Percentiles rank a stretch among this genome's conserved stretches.
Conservation (phyloP, 2,329 filamentous ascomycete species). For the Lithohypha guttulata region DNA sequence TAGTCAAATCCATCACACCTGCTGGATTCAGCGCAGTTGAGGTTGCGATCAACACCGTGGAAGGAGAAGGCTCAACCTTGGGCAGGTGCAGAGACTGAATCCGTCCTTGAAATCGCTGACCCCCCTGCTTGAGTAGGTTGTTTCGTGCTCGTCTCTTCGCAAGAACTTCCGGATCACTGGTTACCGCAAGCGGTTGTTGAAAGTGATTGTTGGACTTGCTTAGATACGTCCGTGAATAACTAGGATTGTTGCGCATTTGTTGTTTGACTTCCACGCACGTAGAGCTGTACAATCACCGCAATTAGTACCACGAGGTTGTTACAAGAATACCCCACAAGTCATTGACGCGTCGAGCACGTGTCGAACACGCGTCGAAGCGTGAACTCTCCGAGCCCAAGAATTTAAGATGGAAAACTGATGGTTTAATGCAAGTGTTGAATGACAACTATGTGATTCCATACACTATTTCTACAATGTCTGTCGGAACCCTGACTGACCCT, state of each 20-base stretch:
- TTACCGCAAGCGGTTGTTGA: not conserved
- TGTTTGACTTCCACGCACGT: too few relatives aligned
- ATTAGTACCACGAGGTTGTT: too few relatives aligned
- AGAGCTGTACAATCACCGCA: too few relatives aligned
- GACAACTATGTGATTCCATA: not conserved
- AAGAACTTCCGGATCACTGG: constrained; percentile 2
- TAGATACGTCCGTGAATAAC: constrained; percentile 6
- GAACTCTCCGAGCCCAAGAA: too few relatives aligned
- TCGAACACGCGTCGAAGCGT: too few relatives aligned
- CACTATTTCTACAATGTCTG: constrained; percentile 23
- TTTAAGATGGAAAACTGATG: too few relatives aligned
- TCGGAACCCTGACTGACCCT: constrained; percentile 33
- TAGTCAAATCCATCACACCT: not conserved
- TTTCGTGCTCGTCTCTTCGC: constrained; percentile 2
- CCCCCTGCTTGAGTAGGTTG: not conserved
- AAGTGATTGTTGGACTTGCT: constrained; percentile 4
- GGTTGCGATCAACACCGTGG: not conserved
- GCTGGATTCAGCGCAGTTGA: not conserved
- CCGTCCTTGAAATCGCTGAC: not conserved
- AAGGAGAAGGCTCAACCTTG: not conserved
- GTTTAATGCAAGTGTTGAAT: not conserved
- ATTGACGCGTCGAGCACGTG: too few relatives aligned
- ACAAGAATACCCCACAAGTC: too few relatives aligned
- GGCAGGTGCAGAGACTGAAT: not conserved
- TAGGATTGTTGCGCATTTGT: constrained; percentile 4